Conservation (phyloP, 2,329 filamentous ascomycete genomes). For the Stachybotrys chlorohalonatus region DNA sequence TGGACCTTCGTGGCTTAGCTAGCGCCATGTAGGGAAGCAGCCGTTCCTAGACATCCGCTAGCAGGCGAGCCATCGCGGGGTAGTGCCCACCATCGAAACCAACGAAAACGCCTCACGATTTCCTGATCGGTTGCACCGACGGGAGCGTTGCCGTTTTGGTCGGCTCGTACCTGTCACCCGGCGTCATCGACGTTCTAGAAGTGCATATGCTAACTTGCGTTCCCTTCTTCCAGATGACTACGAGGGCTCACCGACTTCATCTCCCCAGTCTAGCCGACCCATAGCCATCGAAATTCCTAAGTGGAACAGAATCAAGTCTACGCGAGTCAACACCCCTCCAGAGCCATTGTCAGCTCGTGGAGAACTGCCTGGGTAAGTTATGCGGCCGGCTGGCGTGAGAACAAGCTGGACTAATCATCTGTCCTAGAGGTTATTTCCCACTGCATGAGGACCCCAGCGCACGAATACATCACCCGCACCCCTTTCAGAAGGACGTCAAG, state of each 20-base stretch:
- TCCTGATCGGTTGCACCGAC: not conserved
- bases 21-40: not conserved
- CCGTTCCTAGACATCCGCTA: not conserved
- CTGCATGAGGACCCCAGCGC: constrained; percentile 45
- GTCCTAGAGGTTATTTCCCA: constrained; percentile 48
- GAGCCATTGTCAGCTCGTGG: constrained; percentile 48
- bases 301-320: constrained; percentile 23
- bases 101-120: not conserved
- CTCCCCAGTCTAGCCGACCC: constrained; percentile 28
- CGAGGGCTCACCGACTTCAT: constrained; percentile 10
- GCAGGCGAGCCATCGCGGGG: constrained; percentile 12
- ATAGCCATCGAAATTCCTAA: constrained; percentile 45
- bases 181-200: not conserved
- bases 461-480: constrained; percentile 40
- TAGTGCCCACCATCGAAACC: constrained; percentile 4
- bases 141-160: not conserved
- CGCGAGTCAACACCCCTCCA: constrained; percentile 32
- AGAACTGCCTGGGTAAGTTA: constrained; percentile 46
- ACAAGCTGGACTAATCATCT: not conserved
- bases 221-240: not conserved
- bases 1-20: not conserved
- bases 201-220: not conserved
- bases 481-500: constrained; percentile 35
- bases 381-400: not conserved
- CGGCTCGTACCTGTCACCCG: not conserved